Base-by-base conservation (phyloP, 1,284 basidiomycete species). In the Hortiboletus rubellus region DNA sequence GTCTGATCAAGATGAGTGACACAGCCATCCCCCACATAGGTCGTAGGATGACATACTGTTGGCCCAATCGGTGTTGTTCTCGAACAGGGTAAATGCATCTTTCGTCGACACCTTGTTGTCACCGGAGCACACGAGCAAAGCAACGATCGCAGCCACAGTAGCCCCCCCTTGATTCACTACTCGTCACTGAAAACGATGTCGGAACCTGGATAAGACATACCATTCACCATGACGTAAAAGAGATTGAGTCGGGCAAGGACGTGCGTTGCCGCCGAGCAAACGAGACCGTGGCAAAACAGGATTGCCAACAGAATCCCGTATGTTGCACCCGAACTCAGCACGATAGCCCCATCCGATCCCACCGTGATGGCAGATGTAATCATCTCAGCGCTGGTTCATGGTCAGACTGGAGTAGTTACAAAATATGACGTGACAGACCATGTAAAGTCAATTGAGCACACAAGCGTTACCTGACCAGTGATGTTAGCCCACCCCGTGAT, bases 361-460 rank as follows among this genome's bases (percentile, higher is more conserved):
- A 91, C 86, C 7, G 82, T 77, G 36, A 89, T 79, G 1, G 86
- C 87, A 3, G 86, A 86, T 5, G 86, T 81, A 57, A 91, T 89
- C 88, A 90, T 90, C 67, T 89, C 83, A 5, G 88, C 87, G 44
- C 79, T 82, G 41, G 6, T 14, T 34, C 42, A 30, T 38, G 3
- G 15, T 64, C 44, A 73, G 47, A 48, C 36, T 3, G n/a, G 2
- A 5, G n/a, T n/a, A n/a, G 30, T 18, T 2, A 9, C 17, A n/a
- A 43, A 12, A 3, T 31, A 37, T 11, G 8, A 10, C 1, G 12
- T 17, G 34, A 62, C 76, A 27, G 46, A 79, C 81, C 85, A 85
- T 22, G 86, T 87, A 60, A 84, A 90, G 66, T 89, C 87, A 53
- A 90, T 89, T 5, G 86, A 88, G 63, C 85, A 87, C 36, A 89